Conservation (phyloP, 164 flowering plant species). For the Vitis vinifera region ASM3070453v1 NC_081813.1:6216001-6216500, state of each 20-base stretch:
- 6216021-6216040: too few species aligned
- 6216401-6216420: slow-evolving; percentile 61
- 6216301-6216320: slow-evolving; percentile 42
- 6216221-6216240: slow-evolving; percentile 60
- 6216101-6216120: neutral
- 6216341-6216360: slow-evolving; percentile 49
- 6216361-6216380: slow-evolving; percentile 43
- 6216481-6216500: slow-evolving; percentile 49
- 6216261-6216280: slow-evolving; percentile 43
- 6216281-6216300: slow-evolving; percentile 57
- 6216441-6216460: slow-evolving; percentile 38
- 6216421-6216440: slow-evolving; percentile 34
- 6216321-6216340: slow-evolving; percentile 53
- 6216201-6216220: slow-evolving; percentile 48
- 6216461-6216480: slow-evolving; percentile 54
- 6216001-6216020: too few species aligned
- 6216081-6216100: neutral
- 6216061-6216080: neutral
- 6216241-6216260: slow-evolving; percentile 61
- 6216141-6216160: neutral
- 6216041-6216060: neutral
- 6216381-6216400: slow-evolving; percentile 52
- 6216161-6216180: neutral
- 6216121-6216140: neutral
- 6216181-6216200: slow-evolving; percentile 19